A percentile compares a stretch with the other conserved stretches of the same genome.
Conservation (phyloP, 352 stramenopile genomes). For the Hyaloperonospora brassicae region DNA sequence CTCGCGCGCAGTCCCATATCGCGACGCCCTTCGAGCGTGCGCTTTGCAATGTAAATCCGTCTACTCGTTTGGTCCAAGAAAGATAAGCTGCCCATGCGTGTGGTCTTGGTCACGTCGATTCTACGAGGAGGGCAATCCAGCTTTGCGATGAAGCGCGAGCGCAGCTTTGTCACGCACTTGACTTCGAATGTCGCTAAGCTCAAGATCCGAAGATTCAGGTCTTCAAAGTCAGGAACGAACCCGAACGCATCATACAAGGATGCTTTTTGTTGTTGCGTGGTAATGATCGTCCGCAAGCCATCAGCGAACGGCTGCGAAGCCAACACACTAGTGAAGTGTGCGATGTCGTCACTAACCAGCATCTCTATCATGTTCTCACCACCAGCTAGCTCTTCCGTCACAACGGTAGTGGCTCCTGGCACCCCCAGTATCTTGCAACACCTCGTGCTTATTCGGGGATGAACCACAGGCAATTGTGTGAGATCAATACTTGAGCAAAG, state of each 20-base stretch:
- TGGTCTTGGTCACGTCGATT: conserved; percentile 59
- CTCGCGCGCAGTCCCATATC: conserved; percentile 33
- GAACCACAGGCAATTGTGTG: conserved; percentile 52
- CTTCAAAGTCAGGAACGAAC: conserved; percentile 49
- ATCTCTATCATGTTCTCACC: conserved; percentile 12
- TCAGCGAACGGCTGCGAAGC: conserved; percentile 45
- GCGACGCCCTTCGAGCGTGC: conserved; percentile 25
- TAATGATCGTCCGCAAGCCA: conserved; percentile 60
- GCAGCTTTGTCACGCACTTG: conserved; percentile 38
- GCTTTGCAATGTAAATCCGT: conserved; percentile 48
- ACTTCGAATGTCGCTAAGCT: conserved; percentile 40
- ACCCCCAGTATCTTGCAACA: conserved; percentile 53
- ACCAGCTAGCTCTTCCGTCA: conserved; percentile 52
- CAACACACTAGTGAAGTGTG: conserved; percentile 47
- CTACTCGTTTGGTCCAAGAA: conserved; percentile 40
- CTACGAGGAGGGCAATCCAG: conserved; percentile 36
- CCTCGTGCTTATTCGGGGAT: conserved; percentile 44
- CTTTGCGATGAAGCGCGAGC: conserved; percentile 58
- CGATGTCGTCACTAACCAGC: conserved; percentile 28
- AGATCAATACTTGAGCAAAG: conserved; percentile 56
- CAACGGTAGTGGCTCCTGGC: conserved; percentile 47
- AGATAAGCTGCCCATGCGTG: conserved; percentile 39
- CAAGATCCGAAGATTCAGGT: conserved; percentile 53
- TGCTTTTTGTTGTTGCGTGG: conserved; percentile 51
- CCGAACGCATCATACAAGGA: conserved; percentile 35